phyloP scores from a whole-genome alignment of 306 rosid genomes.

The Coriaria nepalensis region DNA sequence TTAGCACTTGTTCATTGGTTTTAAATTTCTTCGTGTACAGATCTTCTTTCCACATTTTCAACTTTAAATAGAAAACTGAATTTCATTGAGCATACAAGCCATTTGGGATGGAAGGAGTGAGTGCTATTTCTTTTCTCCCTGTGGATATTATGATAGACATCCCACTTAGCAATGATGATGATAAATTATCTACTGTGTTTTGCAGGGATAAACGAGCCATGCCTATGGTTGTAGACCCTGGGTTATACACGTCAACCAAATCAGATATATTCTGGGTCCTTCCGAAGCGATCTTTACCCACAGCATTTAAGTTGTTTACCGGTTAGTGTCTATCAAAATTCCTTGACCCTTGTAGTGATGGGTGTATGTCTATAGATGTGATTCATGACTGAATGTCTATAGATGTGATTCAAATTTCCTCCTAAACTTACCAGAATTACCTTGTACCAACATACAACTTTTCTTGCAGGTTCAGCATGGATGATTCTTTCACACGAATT shows the following conservation, averaged over 20 bases:
- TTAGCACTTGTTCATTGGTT: background rate
- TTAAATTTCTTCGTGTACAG: slow-evolving; percentile 22
- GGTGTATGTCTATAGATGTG: background rate
- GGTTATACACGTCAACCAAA: slow-evolving; percentile 58
- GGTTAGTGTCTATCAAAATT: slow-evolving; percentile 31
- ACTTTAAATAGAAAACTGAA: slow-evolving; percentile 43
- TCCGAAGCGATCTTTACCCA: slow-evolving; percentile 65
- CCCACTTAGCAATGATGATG: background rate
- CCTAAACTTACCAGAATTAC: too few relatives aligned
- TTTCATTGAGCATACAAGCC: slow-evolving; percentile 92
- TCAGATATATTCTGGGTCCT: slow-evolving; percentile 55
- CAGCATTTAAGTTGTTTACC: slow-evolving; percentile 76
- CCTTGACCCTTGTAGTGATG: background rate
- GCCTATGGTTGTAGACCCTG: slow-evolving; percentile 87
- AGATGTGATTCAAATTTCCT: too few relatives aligned
- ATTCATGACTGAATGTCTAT: background rate
- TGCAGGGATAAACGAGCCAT: slow-evolving; percentile 81
- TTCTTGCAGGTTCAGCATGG: slow-evolving; percentile 88
- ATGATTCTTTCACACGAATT: slow-evolving; percentile 68
- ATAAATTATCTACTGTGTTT: background rate
- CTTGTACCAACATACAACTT: slow-evolving; percentile 1
- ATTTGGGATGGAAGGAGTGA: slow-evolving; percentile 86
- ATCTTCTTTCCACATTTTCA: slow-evolving; percentile 53
- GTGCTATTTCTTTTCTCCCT: slow-evolving; percentile 11
- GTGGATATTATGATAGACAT: background rate